A percentile compares a stretch with the other conserved stretches of the same genome.
phyloP scores from a whole-genome alignment of 495 filamentous ascomycete species.

The Penicillium atrosanguineum region DNA sequence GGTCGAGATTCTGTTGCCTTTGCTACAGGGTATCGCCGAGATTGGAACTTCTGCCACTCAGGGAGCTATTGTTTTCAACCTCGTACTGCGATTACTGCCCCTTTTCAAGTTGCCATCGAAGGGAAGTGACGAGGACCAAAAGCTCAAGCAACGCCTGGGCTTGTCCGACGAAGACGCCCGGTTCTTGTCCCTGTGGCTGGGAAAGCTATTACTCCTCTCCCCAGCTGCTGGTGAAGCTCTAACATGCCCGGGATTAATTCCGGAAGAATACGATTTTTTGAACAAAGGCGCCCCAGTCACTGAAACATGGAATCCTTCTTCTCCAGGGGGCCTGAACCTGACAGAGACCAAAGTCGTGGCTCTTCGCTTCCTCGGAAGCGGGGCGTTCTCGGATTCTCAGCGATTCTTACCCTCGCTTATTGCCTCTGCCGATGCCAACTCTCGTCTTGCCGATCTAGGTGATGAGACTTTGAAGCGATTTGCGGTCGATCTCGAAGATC shows the following conservation, averaged over 20 bases:
- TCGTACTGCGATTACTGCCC: slow-evolving; percentile 72
- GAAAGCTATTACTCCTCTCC: slow-evolving; percentile 74
- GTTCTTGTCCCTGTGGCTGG: slow-evolving; percentile 75
- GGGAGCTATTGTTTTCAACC: slow-evolving; percentile 73
- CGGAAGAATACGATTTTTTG: slow-evolving; percentile 72
- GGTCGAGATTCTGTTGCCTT: slow-evolving; percentile 64
- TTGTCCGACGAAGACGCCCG: slow-evolving; percentile 68
- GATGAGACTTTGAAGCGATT: slow-evolving; percentile 83
- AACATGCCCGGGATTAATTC: slow-evolving; percentile 66
- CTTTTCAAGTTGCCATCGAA: slow-evolving; percentile 69
- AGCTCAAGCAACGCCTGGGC: slow-evolving; percentile 61
- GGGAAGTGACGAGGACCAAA: slow-evolving; percentile 72
- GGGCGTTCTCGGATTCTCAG: slow-evolving; percentile 77
- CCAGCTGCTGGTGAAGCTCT: slow-evolving; percentile 35
- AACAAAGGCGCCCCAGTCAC: slow-evolving; percentile 52
- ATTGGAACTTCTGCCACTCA: slow-evolving; percentile 61
- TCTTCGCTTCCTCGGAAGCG: slow-evolving; percentile 72
- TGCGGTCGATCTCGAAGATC: slow-evolving; percentile 64
- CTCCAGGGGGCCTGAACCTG: slow-evolving; percentile 61
- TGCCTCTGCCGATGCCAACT: slow-evolving; percentile 78
- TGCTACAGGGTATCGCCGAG: slow-evolving; percentile 70
- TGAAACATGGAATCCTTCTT: slow-evolving; percentile 65
- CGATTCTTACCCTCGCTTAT: slow-evolving; percentile 80
- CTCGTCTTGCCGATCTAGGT: slow-evolving; percentile 71
- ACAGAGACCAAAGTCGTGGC: slow-evolving; percentile 64